Conservation (phyloP, 2,329 filamentous ascomycete species). For the Fusarium floridanum region DNA sequence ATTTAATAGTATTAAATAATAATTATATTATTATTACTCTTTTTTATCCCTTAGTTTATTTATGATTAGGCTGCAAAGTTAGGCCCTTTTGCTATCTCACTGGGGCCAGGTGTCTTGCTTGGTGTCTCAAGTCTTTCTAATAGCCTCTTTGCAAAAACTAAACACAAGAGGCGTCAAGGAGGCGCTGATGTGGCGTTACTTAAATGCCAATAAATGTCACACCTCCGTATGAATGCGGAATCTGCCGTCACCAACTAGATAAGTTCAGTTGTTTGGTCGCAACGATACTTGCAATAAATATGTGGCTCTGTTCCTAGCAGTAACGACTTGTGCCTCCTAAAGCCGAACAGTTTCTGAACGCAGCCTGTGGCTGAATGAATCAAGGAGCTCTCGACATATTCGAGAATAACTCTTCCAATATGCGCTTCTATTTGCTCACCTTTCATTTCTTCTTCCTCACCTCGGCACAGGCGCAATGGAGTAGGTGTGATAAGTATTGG, state of each 20-base stretch:
- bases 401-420: background rate
- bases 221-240: slow-evolving; percentile 7
- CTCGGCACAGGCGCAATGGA: slow-evolving; percentile 6
- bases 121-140: too few species aligned
- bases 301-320: background rate
- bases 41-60: too few species aligned
- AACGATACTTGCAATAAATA: background rate
- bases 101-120: too few species aligned
- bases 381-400: background rate
- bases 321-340: background rate
- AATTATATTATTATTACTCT: too few species aligned
- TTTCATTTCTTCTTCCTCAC: background rate
- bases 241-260: background rate
- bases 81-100: too few species aligned
- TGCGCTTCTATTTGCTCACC: background rate
- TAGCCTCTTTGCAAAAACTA: background rate
- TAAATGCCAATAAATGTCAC: background rate
- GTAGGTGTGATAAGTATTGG: slow-evolving; percentile 21
- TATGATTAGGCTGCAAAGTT: too few species aligned
- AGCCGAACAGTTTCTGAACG: background rate
- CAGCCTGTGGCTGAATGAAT: background rate
- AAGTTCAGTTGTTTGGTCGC: background rate
- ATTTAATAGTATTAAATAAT: too few species aligned
- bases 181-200: background rate
- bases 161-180: background rate